Conservation (phyloP, 2,329 filamentous ascomycete genomes). For the Parascedosporium putredinis region DNA sequence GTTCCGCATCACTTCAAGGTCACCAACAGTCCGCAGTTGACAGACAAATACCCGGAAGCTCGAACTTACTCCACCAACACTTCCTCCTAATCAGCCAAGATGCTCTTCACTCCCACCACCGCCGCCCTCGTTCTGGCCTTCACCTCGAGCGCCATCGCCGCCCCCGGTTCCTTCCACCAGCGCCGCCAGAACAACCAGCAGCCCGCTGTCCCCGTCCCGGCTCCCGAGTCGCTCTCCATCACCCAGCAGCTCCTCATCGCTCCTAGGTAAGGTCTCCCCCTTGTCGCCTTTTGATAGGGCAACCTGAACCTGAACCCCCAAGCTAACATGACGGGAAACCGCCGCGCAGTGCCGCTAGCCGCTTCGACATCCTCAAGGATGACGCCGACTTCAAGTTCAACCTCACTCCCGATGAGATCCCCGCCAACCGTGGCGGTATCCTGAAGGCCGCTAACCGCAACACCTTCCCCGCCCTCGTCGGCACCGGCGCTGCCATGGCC, state of each 20-base stretch:
- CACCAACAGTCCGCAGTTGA: too few species aligned
- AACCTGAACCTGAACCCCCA: not conserved
- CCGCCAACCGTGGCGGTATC: constrained; percentile 29
- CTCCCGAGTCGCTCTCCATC: constrained; percentile 18
- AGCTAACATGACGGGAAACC: not conserved
- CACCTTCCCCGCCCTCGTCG: constrained; percentile 40
- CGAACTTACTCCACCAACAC: too few species aligned
- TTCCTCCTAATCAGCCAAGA: constrained; percentile 16
- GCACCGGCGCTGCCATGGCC: constrained; percentile 38
- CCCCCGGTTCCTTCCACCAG: constrained; percentile 11
- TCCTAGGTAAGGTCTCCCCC: constrained; percentile 9
- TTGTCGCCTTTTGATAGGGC: too few species aligned
- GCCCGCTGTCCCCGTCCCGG: constrained; percentile 1
- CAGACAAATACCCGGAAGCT: too few species aligned
- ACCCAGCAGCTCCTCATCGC: constrained; percentile 18
- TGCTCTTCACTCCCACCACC: constrained; percentile 24
- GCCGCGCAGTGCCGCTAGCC: constrained; percentile 23
- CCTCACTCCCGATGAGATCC: constrained; percentile 32
- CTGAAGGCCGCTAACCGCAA: constrained; percentile 43
- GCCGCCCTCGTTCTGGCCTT: constrained; percentile 29
- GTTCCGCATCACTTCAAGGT: too few species aligned
- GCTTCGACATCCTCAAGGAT: constrained; percentile 26
- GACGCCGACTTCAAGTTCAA: constrained; percentile 33
- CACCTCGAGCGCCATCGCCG: constrained; percentile 21
- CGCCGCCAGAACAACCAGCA: constrained; percentile 6